Evolutionary conservation across 257 asterid genomes (phyloP), one percentile per base, ranked within the genome.

Genomic region (Cordia subcordata): DNA sequence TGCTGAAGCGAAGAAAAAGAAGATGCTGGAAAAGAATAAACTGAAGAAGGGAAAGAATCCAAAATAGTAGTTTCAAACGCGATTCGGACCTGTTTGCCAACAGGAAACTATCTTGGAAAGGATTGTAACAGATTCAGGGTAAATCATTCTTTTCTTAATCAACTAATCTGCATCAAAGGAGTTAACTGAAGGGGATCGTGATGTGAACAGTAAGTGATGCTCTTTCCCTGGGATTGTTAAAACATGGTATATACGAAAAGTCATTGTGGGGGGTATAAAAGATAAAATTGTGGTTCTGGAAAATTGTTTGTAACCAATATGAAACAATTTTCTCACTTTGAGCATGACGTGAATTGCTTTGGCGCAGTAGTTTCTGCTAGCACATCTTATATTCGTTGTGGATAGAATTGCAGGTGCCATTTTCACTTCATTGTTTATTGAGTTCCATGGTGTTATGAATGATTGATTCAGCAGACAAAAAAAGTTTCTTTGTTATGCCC

Each of bases 1-100:
- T 9, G 85, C 90, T 0, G 96, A 86, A 64, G 97, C 81, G 66
- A 92, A 92, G 94, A 88, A 85, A 68, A 92, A 80, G 75, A 92
- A 88, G 68, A 70, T 85, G 96, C 90, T 77, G 81, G 97, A 88
- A 70, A 85, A 79, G 91, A 77, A 63, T 67, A 88, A 86, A 62
- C 68, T 77, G 19, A 88, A 78, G 83, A 86, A 92, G 68, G 80
- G 82, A 11, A 91, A 85, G 72, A 64, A 62, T 55, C 83, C 68
- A 63, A 82, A 86, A 73, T 73, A 76, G 62, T 53, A 61, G 54
- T 49, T 27, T 27, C 4, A 6, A 6, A 42, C 10, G 15, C 10
- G 47, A 42, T 42, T 42, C 3, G 12, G 47, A 3, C 15, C 15
- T 42, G 10, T 11, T 2, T 6, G 35, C 6, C 35, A 6, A 27